Base-by-base conservation (phyloP, 176 grass and related monocot genomes). In the Eremochloa ophiuroides region DNA sequence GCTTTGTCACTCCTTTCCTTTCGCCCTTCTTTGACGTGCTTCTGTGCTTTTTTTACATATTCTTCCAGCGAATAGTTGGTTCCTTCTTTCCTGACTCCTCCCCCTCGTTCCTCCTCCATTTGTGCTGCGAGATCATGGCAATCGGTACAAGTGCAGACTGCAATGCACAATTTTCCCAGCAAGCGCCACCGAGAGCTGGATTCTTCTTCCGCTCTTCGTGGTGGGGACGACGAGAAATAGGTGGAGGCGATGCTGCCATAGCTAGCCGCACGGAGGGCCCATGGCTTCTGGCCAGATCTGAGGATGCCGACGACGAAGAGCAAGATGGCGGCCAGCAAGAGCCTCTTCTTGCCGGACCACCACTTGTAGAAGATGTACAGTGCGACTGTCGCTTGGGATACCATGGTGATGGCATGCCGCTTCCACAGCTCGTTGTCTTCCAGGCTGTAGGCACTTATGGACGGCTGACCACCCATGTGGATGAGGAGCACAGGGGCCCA, bases 61-160 rank as follows among this genome's bases (percentile, higher is more conserved):
- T 25, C 1, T n/a, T 56, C 2, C 8, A 25, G 2, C 2, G 53
- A 58, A 18, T 7, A 50, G 2, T n/a, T 56, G 51, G 3, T n/a
- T 5, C 44, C 13, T 5, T 47, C 6, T 8, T 1, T 8, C 20
- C 7, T 1, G 20, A 55, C 46, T 48, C 16, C 16, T 48, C 4
- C 5, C 35, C 35, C 4, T 38, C 4, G 35, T 44, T 56, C 10
- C 51, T 3, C 22, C 20, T 9, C 18, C 0, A 10, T 0, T 23
- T 8, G 8, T 10, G 5, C 7, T 55, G 2, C 0, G 0, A 22
- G 1, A 2, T 22, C 22, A n/a, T 0, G 0, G 16, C 0, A 18
- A 20, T 50, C 2, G 5, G 47, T 1, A 5, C 47, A 17, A 4
- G 14, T 18, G 50, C 2, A 51, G 18, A 51, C 1, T 50, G 17